Conservation (phyloP, 176 grass and related monocot genomes). For the Bolboschoenus planiculmis region DNA sequence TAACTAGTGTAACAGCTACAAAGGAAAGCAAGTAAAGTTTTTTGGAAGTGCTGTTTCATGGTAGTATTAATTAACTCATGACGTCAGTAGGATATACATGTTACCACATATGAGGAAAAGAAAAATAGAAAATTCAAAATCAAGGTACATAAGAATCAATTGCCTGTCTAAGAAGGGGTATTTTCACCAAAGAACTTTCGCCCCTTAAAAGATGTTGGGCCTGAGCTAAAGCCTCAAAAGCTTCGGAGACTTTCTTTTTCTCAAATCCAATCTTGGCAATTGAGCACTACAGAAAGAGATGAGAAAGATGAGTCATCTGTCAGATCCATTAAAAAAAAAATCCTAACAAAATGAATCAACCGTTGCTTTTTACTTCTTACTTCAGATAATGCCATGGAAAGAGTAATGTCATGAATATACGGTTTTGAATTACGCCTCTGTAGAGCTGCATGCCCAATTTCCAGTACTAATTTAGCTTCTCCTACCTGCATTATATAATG, state of each 20-base stretch:
- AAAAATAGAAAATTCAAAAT: conserved; percentile 24
- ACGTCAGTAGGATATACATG: not conserved
- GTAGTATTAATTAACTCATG: not conserved
- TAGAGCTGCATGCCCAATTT: conserved; percentile 66
- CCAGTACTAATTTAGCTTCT: conserved; percentile 80
- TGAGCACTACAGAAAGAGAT: conserved; percentile 55
- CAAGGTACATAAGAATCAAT: conserved; percentile 20
- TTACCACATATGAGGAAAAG: not conserved
- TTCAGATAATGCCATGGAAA: conserved; percentile 92
- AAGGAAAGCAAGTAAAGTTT: not conserved
- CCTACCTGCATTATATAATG: conserved; percentile 55
- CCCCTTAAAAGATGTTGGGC: conserved; percentile 84
- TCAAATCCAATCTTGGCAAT: conserved; percentile 92
- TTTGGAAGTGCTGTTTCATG: not conserved
- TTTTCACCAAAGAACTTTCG: conserved; percentile 65
- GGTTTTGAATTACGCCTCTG: conserved; percentile 61
- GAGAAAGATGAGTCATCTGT: not conserved
- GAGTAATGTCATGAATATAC: conserved; percentile 75
- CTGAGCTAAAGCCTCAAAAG: conserved; percentile 93
- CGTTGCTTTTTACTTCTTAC: conserved; percentile 40
- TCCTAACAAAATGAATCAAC: not conserved
- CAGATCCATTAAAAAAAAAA: conserved; percentile 23
- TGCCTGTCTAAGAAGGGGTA: conserved; percentile 87
- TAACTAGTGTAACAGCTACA: not conserved
- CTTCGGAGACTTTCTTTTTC: conserved; percentile 81